Evolutionary conservation across 2,329 filamentous ascomycete genomes (phyloP).

Genomic region (Drechslerella dactyloides): DNA sequence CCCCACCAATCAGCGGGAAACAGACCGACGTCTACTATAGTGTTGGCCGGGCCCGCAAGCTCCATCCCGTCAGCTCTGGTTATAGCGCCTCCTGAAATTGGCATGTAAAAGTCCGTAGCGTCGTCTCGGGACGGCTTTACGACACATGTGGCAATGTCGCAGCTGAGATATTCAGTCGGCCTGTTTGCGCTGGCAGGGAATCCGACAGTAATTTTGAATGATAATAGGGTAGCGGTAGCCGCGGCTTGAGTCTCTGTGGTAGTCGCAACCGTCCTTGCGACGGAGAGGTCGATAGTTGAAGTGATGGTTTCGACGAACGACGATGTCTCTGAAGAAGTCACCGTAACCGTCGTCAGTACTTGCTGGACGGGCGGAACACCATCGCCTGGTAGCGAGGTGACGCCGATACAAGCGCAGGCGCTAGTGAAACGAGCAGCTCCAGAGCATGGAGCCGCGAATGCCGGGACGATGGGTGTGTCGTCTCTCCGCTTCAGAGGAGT

Average conservation of each 20-base stretch:
- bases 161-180: neutral
- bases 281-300: neutral
- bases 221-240: neutral
- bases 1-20: no score
- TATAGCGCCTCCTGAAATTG: neutral
- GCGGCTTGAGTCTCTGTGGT: neutral
- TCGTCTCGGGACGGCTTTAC: neutral
- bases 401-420: conserved; percentile 56
- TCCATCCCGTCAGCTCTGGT: no score
- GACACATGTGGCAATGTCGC: neutral
- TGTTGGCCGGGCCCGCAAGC: no score
- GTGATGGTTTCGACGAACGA: conserved; percentile 1
- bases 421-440: conserved; percentile 52
- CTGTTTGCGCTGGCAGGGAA: neutral
- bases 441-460: conserved; percentile 55
- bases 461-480: conserved; percentile 38
- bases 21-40: no score
- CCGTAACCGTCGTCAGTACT: conserved; percentile 4
- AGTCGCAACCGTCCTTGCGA: neutral
- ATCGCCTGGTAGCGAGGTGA: conserved; percentile 45
- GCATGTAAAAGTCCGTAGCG: neutral
- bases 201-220: neutral
- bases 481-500: no score
- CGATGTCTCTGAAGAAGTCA: neutral
- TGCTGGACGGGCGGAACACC: neutral